phyloP scores from a whole-genome alignment of 176 grass and related monocot species.

The Metroxylon sagu region DNA sequence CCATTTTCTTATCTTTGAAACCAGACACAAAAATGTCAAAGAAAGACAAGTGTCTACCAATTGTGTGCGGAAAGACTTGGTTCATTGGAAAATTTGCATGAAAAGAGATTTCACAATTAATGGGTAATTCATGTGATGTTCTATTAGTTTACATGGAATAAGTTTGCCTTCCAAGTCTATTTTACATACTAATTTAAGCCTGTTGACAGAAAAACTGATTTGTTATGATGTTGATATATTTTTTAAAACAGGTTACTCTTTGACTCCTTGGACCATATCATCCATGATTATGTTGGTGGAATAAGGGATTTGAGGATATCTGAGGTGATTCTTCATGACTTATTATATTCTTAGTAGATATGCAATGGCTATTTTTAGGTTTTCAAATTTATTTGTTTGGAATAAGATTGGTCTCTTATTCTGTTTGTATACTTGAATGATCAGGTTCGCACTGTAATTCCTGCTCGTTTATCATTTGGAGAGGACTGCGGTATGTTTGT shows the following conservation, averaged over 20 bases:
- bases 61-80: slow-evolving; percentile 37
- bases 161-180: too few species aligned
- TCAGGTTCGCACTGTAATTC: slow-evolving; percentile 61
- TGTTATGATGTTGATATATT: not conserved
- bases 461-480: slow-evolving; percentile 67
- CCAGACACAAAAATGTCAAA: slow-evolving; percentile 8
- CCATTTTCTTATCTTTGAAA: slow-evolving; percentile 46
- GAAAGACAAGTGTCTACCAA: slow-evolving; percentile 26
- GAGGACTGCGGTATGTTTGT: slow-evolving; percentile 64
- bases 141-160: not conserved
- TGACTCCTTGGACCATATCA: slow-evolving; percentile 41
- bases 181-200: too few species aligned
- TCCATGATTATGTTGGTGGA: slow-evolving; percentile 96
- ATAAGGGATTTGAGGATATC: slow-evolving; percentile 61
- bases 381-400: too few species aligned
- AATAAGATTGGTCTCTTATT: not conserved
- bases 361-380: too few species aligned
- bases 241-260: slow-evolving; percentile 64
- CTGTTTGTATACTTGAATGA: slow-evolving; percentile 27
- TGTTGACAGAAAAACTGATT: not conserved
- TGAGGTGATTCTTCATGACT: slow-evolving; percentile 36
- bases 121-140: slow-evolving; percentile 30
- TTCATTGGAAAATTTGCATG: slow-evolving; percentile 81
- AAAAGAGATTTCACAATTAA: slow-evolving; percentile 89
- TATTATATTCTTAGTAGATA: too few species aligned